Conservation (phyloP, 305 asterid species). For the Solanum hybrid region DNA sequence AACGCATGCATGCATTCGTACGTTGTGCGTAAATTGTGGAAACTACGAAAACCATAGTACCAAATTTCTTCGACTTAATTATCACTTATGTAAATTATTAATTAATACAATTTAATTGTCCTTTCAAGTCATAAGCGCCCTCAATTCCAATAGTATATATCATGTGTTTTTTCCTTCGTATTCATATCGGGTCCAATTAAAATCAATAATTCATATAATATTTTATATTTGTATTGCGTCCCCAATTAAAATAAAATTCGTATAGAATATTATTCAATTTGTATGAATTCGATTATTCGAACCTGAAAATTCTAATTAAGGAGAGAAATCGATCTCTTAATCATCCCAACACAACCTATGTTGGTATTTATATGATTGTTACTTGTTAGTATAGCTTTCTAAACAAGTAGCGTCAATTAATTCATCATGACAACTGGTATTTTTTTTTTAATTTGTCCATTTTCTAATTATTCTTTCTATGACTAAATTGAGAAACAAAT, state of each 20-base stretch:
- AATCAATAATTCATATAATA: too few species aligned
- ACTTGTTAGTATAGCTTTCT: background rate
- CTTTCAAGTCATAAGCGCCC: background rate
- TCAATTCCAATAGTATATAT: background rate
- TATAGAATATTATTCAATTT: too few species aligned
- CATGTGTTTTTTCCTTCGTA: background rate
- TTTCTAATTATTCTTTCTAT: background rate
- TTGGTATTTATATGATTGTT: background rate
- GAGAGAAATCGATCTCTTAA: background rate
- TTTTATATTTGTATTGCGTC: background rate
- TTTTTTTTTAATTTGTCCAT: background rate
- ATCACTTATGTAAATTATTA: background rate
- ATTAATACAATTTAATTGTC: background rate
- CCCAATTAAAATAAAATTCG: too few species aligned
- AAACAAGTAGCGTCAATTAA: background rate
- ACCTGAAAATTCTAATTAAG: too few species aligned
- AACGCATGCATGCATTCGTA: background rate
- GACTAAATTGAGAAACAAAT: background rate
- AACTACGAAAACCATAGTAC: background rate
- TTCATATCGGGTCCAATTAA: background rate
- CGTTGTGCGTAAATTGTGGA: background rate
- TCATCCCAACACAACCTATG: background rate
- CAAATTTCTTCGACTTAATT: background rate
- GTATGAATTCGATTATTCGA: background rate
- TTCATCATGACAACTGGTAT: background rate